Evolutionary conservation across 2,329 filamentous ascomycete genomes (phyloP), one percentile per base, ranked within the genome.

Genomic region (Zymoseptoria passerinii): DNA sequence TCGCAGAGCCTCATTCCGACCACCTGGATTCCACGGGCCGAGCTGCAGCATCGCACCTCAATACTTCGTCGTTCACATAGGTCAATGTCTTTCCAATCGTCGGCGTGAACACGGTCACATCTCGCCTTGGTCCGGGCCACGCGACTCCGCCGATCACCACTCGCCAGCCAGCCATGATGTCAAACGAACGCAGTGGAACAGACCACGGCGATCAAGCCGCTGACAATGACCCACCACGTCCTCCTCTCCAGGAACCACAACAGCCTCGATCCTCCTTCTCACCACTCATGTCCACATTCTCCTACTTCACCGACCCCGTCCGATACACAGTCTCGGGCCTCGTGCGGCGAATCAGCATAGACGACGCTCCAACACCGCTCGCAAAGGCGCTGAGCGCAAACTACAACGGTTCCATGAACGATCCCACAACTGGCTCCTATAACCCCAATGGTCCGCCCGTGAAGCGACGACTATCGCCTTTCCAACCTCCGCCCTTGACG

Each of bases 401-500:
- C 64, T 70, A 75, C 61, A 73, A 74, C 65, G 71, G 71, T 62
- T 67, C 67, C 53, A 72, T 73, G 70, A 67, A 60, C 20, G 65
- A 68, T 56, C 65, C 66, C 16, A 66, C 64, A 5, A 62, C 60
- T n/a, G 80, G 81, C 55, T 80, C 86, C 61, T 89, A 84, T 72
- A 79, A 78, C 23, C 81, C 83, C 63, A 65, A 65, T 40, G 61
- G 50, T 23, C 23, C 23, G 44, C 56, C 55, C 19, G 77, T 81
- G 58, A 76, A 78, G 58, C 83, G 89, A 64, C 84, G 82, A 55
- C 81, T 83, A 6, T 91, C 88, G 10, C 91, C 90, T 1, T 91
- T 95, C 72, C 88, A 91, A 65, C 90, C 91, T 1, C 92, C 92
- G 9, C 92, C 92, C 0, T 82, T 97, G 53, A 92, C 92, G 58